phyloP scores from a whole-genome alignment of 129 eudicot species.

The Dittrichia graveolens region DNA sequence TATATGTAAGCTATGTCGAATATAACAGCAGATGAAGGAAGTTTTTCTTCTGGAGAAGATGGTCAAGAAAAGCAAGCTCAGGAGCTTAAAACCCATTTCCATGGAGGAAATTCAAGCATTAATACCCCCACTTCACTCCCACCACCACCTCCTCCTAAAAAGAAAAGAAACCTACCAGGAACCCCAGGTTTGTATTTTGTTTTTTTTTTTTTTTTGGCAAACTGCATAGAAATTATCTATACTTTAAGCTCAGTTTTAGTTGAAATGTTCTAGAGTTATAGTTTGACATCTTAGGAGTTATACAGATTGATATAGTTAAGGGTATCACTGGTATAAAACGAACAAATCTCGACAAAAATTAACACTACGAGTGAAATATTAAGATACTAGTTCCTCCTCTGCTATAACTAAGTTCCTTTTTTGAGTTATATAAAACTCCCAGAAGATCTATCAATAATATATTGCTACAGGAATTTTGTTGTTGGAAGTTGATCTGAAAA shows the following conservation, averaged over 20 bases:
- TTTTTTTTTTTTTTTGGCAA: neutral
- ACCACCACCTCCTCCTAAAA: constrained; percentile 56
- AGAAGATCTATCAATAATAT: no score
- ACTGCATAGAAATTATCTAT: neutral
- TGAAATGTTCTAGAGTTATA: no score
- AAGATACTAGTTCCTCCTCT: no score
- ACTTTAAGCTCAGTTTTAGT: neutral
- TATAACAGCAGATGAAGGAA: constrained; percentile 70
- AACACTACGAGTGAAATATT: no score
- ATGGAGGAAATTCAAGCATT: constrained; percentile 23
- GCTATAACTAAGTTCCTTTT: no score
- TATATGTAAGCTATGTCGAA: constrained; percentile 43
- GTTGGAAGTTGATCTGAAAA: no score
- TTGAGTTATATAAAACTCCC: no score
- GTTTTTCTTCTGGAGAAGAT: constrained; percentile 62
- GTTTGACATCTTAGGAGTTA: no score
- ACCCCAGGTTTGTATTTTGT: constrained; percentile 56
- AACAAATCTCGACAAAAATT: no score
- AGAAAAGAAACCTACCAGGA: constrained; percentile 79
- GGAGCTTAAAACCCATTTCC: constrained; percentile 16
- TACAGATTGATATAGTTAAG: no score
- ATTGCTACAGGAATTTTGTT: no score
- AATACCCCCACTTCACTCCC: constrained; percentile 24
- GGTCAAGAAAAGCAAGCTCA: constrained; percentile 35
- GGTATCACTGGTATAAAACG: no score